Base-by-base conservation (phyloP, 306 rosid species). In the Pyrus betulifolia region DNA sequence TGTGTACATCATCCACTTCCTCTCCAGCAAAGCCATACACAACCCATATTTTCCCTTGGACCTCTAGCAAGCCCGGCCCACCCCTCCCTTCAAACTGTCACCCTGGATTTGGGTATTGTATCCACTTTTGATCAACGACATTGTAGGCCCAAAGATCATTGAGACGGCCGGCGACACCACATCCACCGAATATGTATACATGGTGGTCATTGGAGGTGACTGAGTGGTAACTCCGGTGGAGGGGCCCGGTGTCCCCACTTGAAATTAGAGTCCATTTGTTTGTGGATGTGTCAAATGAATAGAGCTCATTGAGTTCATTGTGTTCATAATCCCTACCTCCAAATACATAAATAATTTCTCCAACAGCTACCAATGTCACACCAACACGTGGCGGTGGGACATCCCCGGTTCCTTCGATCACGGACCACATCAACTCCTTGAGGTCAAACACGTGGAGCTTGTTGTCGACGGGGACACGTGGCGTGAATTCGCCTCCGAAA, bases 391-490 rank as follows among this genome's bases (percentile, higher is more conserved):
- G 95, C 0, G 92, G 98, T 1, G 98, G 98, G 18, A 69, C 59
- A 21, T 89, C 85, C 0, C 97, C 96, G 0, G 85, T 79, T 27
- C 63, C 93, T 1, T 78, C 70, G 0, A 86, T 89, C 45, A 88
- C 91, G 0, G 93, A 75, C 98, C 97, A 94, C 33, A 88, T 84
- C 82, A 71, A 74, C 18, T 81, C 80, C 17, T 90, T 78, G 12
- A 94, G 82, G 81, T 89, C 79, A 55, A 86, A 94, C 42, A 94
- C 79, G 49, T 94, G 94, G 59, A 94, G 65, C 35, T 82, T 68
- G 91, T 91, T 87, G 76, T 91, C 98, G 0, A 94, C 96, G 0
- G 98, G 97, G 76, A 91, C 89, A 80, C 98, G 98, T 61, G 98
- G 97, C 35, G 71, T 62, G 70, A 90, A 91, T 82, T 94, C 98